Evolutionary conservation across 1,284 basidiomycete genomes (phyloP).

Genomic region (Puccinia horiana): DNA sequence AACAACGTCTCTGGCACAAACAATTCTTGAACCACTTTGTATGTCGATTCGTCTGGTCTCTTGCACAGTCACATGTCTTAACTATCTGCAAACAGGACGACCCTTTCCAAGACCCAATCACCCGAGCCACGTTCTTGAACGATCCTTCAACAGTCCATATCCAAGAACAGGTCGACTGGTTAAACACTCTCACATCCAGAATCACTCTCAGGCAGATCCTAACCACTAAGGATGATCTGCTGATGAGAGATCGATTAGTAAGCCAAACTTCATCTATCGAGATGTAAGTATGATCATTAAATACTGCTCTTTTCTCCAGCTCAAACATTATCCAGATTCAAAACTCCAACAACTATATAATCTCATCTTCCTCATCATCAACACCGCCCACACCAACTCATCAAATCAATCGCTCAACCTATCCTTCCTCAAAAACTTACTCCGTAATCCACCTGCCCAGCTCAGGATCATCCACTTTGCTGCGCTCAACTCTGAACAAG

Average conservation of each 20-base stretch:
- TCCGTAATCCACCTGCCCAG: constrained; percentile 10
- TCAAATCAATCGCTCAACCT: not conserved
- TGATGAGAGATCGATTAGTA: not conserved
- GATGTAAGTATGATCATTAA: no score
- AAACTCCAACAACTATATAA: not conserved
- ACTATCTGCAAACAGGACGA: not conserved
- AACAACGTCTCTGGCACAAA: constrained; percentile 16
- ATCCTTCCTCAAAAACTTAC: not conserved
- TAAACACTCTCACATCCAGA: not conserved
- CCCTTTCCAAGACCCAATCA: not conserved
- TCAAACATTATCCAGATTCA: constrained; percentile 33
- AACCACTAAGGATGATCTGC: not conserved
- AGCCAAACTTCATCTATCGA: not conserved
- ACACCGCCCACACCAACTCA: not conserved
- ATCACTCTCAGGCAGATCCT: constrained; percentile 31
- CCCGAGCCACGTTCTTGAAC: not conserved
- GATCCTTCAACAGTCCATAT: not conserved
- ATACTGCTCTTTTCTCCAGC: not conserved
- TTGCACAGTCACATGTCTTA: not conserved
- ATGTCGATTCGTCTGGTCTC: not conserved
- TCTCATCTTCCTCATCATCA: constrained; percentile 29
- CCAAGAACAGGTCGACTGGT: constrained; percentile 13
- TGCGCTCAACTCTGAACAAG: constrained; percentile 1
- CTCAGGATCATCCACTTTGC: constrained; percentile 31
- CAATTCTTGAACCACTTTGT: constrained; percentile 30